Conservation (phyloP, 805 yeast species). For the Pichia scutulata region DNA sequence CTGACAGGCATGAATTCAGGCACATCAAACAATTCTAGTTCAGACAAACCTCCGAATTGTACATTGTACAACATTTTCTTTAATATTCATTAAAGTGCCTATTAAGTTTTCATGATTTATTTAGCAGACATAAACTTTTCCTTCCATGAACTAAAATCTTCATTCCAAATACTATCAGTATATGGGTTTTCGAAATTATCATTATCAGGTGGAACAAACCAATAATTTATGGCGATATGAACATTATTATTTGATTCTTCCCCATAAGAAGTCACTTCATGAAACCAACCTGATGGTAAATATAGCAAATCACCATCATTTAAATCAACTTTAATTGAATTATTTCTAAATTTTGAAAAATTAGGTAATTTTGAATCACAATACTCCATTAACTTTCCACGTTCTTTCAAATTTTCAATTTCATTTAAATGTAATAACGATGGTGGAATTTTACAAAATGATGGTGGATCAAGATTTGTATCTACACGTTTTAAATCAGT, state of each 20-base stretch:
- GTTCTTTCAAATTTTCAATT: slow-evolving; percentile 27
- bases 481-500: slow-evolving; percentile 11
- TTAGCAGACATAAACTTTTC: slow-evolving; percentile 23
- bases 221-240: slow-evolving; percentile 65
- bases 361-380: slow-evolving; percentile 1
- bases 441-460: slow-evolving; percentile 60
- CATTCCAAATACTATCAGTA: slow-evolving; percentile 44
- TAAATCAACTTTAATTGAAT: slow-evolving; percentile 39
- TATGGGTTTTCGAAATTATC: slow-evolving; percentile 30
- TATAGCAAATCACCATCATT: slow-evolving; percentile 61
- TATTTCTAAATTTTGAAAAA: slow-evolving; percentile 26
- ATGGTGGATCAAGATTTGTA: slow-evolving; percentile 49
- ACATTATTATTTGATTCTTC: slow-evolving; percentile 31
- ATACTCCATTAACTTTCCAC: slow-evolving; percentile 6
- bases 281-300: slow-evolving; percentile 77
- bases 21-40: too few relatives aligned
- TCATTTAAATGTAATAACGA: slow-evolving; percentile 53
- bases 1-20: too few relatives aligned
- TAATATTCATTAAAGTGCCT: too few relatives aligned
- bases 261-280: slow-evolving; percentile 66
- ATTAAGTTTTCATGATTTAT: too few relatives aligned
- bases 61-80: too few relatives aligned
- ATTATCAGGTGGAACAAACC: slow-evolving; percentile 63
- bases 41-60: too few relatives aligned
- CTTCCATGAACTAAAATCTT: slow-evolving; percentile 34